These are phyloP conservation scores for Exophiala mesophila DNA, from an alignment of 2,329 filamentous ascomycete species.

Conservation along the genomic window DNA sequence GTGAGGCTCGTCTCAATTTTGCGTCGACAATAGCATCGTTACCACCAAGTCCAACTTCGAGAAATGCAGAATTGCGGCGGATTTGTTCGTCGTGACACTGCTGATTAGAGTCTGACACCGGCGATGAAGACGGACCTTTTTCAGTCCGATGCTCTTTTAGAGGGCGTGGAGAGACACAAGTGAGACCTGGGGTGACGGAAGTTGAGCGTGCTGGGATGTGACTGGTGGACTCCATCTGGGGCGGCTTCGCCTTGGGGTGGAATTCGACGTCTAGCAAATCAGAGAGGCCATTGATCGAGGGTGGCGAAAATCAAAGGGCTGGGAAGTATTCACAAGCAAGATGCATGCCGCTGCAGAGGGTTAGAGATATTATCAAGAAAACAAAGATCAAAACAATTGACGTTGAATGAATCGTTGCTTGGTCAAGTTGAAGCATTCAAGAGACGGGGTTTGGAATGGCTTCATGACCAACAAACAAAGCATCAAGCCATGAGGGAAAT, in stretches of 20 bases:
- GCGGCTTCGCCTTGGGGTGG: background rate
- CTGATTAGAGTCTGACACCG: slow-evolving; percentile 1
- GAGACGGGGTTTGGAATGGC: background rate
- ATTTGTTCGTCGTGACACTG: slow-evolving; percentile 9
- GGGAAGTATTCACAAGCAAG: too few relatives aligned
- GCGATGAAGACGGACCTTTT: slow-evolving; percentile 3
- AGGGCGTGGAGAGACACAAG: background rate
- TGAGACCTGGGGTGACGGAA: background rate
- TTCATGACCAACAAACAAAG: too few relatives aligned
- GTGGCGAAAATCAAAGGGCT: slow-evolving; percentile 3
- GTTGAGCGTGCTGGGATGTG: background rate
- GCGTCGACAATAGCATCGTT: slow-evolving; percentile 22
- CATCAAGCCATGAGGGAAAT: too few relatives aligned
- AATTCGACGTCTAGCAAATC: too few relatives aligned
- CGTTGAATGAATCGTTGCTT: background rate
- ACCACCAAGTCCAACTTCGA: slow-evolving; percentile 25
- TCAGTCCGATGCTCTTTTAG: slow-evolving; percentile 7
- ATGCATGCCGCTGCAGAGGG: too few relatives aligned
- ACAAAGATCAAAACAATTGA: background rate
- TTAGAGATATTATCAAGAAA: background rate
- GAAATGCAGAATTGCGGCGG: slow-evolving; percentile 23
- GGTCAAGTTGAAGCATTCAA: background rate
- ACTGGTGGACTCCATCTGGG: slow-evolving; percentile 1
- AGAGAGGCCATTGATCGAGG: background rate
- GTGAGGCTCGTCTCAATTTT: slow-evolving; percentile 16